Percentiles rank a stretch among this genome's conserved stretches.
Evolutionary conservation across 2,329 filamentous ascomycete genomes (phyloP).

Genomic region (Fusarium nygamai): DNA sequence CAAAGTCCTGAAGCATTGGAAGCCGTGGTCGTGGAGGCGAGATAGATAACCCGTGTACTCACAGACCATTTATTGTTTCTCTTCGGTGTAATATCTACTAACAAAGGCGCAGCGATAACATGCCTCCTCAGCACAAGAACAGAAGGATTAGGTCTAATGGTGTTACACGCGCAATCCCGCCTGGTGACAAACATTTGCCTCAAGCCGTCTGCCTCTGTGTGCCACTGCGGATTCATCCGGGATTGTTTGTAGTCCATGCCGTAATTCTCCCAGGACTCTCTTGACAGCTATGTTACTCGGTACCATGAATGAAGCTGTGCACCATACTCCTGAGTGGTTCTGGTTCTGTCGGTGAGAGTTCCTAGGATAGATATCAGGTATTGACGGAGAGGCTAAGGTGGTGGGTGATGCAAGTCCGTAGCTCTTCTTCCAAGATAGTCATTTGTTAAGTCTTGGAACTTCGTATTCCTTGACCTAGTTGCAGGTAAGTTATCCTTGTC

Average conservation of each 20-base stretch:
- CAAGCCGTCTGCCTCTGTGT: slow-evolving; percentile 28
- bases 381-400: background rate
- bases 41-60: background rate
- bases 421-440: background rate
- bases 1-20: background rate
- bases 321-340: background rate
- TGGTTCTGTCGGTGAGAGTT: background rate
- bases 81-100: background rate
- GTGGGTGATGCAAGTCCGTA: background rate
- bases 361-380: background rate
- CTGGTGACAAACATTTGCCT: slow-evolving; percentile 39
- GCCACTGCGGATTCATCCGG: slow-evolving; percentile 26
- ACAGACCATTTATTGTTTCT: background rate
- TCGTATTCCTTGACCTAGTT: background rate
- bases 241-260: slow-evolving; percentile 24
- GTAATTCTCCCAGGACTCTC: slow-evolving; percentile 27
- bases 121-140: background rate
- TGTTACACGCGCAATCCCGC: slow-evolving; percentile 28
- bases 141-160: slow-evolving; percentile 2
- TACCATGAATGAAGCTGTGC: slow-evolving; percentile 6
- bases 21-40: background rate
- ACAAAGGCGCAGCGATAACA: background rate
- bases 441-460: background rate
- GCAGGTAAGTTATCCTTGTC: background rate
- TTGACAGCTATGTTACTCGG: slow-evolving; percentile 29